Evolutionary conservation across 1,139 yeast genomes (phyloP), one percentile per base, ranked within the genome.

Genomic region (Candida sanyaensis): DNA sequence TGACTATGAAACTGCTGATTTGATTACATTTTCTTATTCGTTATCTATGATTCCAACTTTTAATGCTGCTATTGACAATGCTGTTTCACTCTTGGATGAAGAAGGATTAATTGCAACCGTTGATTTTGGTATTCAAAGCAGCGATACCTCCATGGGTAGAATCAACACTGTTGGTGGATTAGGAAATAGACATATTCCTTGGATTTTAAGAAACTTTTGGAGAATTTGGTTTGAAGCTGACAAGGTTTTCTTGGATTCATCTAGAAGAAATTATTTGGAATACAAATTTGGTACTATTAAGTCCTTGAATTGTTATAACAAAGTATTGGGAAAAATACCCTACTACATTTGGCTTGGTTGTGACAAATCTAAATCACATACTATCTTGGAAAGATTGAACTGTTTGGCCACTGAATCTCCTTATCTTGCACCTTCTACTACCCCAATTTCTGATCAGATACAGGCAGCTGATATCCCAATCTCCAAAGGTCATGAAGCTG

Each of bases 161-260:
- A 77, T 83, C 47, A 82, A 86, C 59, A 85, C 92, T 6, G 69
- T 87, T 36, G 95, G 95, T 45, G 95, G 95, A 7, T 71, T 83
- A 54, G 77, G 78, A 30, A 79, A 82, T 57, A 76, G 95, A 61
- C 86, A 86, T 61, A 84, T 82, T 53, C 85, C 90, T 36, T 88
- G 95, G 95, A 55, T 85, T 47, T 75, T 81, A 47, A 75, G 96
- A 62, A 86, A 88, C 40, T 88, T 88, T 63, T 88, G 96, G 96
- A 78, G 91, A 62, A 73, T 85, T 47, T 88, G 96, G 96, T 88
- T 88, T 65, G 96, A 88, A 66, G 86, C 87, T 48, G 96, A 88
- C 65, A 80, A 85, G 55, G 96, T 88, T 3, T 86, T 82, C 58
- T 75, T 88, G 57, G 96, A 88, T 61, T 84, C 91, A 36, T 78